Conservation (phyloP, 306 rosid genomes). For the Carpinus viminea region DNA sequence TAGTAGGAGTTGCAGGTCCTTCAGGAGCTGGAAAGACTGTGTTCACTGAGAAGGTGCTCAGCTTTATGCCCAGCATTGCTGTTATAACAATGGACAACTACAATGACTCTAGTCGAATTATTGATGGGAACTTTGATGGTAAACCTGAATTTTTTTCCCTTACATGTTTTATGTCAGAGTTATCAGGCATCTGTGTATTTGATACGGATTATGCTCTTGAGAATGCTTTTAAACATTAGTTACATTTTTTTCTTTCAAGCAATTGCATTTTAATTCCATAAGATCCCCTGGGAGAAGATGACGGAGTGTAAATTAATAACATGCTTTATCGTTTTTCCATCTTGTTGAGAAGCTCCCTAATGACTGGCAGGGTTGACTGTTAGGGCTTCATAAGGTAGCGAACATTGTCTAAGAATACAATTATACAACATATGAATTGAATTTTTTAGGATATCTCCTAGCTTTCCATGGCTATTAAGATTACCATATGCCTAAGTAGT, state of each 20-base stretch:
- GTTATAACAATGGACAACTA: slow-evolving; percentile 95
- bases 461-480: not conserved
- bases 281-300: not conserved
- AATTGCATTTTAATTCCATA: not conserved
- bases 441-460: not conserved
- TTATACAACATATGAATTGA: not conserved
- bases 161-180: not conserved
- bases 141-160: slow-evolving; percentile 20
- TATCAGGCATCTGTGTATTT: not conserved
- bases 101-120: slow-evolving; percentile 88
- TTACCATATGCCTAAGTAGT: not conserved
- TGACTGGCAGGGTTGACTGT: not conserved
- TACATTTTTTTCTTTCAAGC: not conserved
- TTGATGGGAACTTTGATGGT: slow-evolving; percentile 98
- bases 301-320: not conserved
- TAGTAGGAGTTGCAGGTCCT: slow-evolving; percentile 98
- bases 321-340: not conserved
- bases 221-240: not conserved
- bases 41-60: slow-evolving; percentile 87
- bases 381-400: not conserved
- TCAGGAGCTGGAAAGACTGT: slow-evolving; percentile 99
- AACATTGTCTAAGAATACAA: not conserved
- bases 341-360: not conserved
- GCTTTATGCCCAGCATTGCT: slow-evolving; percentile 91
- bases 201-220: not conserved